Evolutionary conservation across 2,329 filamentous ascomycete species (phyloP).

Genomic region (Fusarium verrucosum): DNA sequence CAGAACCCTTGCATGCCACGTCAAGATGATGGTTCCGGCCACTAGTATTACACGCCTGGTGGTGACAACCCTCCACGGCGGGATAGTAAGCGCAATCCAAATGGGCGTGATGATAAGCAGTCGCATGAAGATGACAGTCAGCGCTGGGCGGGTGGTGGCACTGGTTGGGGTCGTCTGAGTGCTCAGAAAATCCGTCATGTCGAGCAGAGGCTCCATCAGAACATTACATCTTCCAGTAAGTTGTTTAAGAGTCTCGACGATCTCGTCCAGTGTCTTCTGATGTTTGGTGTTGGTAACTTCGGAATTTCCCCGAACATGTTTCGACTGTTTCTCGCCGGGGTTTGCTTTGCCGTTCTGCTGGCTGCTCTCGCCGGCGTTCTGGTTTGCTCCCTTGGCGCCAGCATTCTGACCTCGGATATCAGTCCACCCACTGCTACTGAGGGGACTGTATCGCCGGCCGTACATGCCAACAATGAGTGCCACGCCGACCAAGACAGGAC

Average conservation of each 20-base stretch:
- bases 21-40: constrained; percentile 84
- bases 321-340: constrained; percentile 43
- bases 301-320: constrained; percentile 58
- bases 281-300: constrained; percentile 76
- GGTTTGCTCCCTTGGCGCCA: constrained; percentile 27
- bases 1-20: constrained; percentile 90
- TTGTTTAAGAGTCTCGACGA: constrained; percentile 89
- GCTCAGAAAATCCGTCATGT: constrained; percentile 91
- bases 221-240: constrained; percentile 94
- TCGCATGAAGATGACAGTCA: constrained; percentile 89
- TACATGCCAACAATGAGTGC: constrained; percentile 93
- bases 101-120: constrained; percentile 88
- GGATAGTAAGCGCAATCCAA: constrained; percentile 85
- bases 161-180: constrained; percentile 90
- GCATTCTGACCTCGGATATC: constrained; percentile 55
- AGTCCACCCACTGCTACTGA: constrained; percentile 83
- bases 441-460: constrained; percentile 83
- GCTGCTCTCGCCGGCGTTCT: constrained; percentile 26
- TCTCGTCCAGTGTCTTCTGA: constrained; percentile 96
- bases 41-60: constrained; percentile 85
- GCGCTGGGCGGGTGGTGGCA: constrained; percentile 86
- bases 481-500: constrained; percentile 82
- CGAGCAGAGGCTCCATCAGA: constrained; percentile 85
- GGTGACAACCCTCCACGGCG: constrained; percentile 85
- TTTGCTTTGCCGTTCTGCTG: constrained; percentile 43